Evolutionary conservation across 2,329 filamentous ascomycete genomes (phyloP).

Genomic region (Claviceps purpurea): DNA sequence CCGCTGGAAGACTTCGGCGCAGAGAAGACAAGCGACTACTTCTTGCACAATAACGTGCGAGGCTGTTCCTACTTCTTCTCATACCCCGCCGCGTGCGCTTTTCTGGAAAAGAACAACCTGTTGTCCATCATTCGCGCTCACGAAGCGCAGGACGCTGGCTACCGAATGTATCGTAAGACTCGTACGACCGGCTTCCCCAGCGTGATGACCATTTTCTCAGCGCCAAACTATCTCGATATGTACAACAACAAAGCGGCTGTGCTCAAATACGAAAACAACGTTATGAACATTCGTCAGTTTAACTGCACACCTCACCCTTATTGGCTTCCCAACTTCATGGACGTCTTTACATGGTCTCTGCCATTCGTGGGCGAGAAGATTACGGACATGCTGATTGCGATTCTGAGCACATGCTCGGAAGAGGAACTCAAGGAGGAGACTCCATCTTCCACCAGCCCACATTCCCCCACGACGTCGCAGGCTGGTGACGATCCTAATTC

Average conservation of each 20-base stretch:
- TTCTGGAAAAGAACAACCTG: slow-evolving; percentile 97
- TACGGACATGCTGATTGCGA: slow-evolving; percentile 98
- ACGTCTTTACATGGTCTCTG: slow-evolving; percentile 99
- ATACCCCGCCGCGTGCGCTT: slow-evolving; percentile 90
- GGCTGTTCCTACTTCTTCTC: slow-evolving; percentile 99
- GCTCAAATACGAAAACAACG: slow-evolving; percentile 98
- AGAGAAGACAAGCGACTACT: slow-evolving; percentile 96
- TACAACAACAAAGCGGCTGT: slow-evolving; percentile 99
- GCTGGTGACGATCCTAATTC: slow-evolving; percentile 58
- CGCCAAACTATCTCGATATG: slow-evolving; percentile 95
- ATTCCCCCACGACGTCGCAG: slow-evolving; percentile 51
- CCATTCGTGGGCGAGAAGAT: slow-evolving; percentile 99
- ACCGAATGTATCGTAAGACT: slow-evolving; percentile 98
- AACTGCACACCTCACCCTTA: slow-evolving; percentile 99
- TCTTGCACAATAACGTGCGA: slow-evolving; percentile 94
- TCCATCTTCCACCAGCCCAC: slow-evolving; percentile 37
- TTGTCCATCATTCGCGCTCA: slow-evolving; percentile 94
- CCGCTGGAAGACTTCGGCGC: slow-evolving; percentile 96
- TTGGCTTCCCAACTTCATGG: slow-evolving; percentile 99
- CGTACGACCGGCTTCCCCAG: slow-evolving; percentile 95
- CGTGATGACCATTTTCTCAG: slow-evolving; percentile 99
- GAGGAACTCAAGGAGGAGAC: slow-evolving; percentile 88
- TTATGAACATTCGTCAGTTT: slow-evolving; percentile 99
- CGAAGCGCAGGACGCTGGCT: slow-evolving; percentile 96
- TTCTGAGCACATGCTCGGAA: slow-evolving; percentile 97